These are phyloP conservation scores for Earliella scabrosa DNA, from an alignment of 1,284 basidiomycete genomes.

Conservation along the genomic window DNA sequence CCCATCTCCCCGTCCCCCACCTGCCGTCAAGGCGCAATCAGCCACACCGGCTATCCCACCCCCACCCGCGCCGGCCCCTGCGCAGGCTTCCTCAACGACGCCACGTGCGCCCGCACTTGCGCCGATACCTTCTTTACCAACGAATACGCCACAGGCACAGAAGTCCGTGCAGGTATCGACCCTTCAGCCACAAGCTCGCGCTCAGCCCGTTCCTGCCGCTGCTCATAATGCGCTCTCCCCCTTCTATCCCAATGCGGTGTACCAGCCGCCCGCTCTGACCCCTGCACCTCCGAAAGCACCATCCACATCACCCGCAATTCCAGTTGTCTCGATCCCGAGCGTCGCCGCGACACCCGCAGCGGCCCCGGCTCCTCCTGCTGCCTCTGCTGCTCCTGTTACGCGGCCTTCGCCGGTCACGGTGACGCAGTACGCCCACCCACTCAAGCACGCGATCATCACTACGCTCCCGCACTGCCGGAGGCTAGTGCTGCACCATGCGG, in stretches of 20 bases:
- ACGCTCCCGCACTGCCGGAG: constrained; percentile 62
- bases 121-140: constrained; percentile 13
- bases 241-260: constrained; percentile 53
- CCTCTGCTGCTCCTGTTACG: constrained; percentile 12
- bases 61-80: not conserved
- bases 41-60: constrained; percentile 15
- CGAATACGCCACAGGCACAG: constrained; percentile 10
- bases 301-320: constrained; percentile 10
- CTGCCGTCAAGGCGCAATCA: constrained; percentile 16
- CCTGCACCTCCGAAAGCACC: constrained; percentile 23
- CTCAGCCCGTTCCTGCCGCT: constrained; percentile 13
- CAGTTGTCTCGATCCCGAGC: too few relatives aligned
- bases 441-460: constrained; percentile 50
- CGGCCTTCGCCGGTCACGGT: constrained; percentile 48
- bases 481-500: constrained; percentile 58
- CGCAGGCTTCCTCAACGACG: constrained; percentile 27
- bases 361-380: constrained; percentile 1
- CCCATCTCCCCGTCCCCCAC: constrained; percentile 3
- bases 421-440: constrained; percentile 21
- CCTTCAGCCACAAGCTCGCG: constrained; percentile 18
- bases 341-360: too few relatives aligned
- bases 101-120: constrained; percentile 5
- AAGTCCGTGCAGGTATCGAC: constrained; percentile 14
- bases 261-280: constrained; percentile 39
- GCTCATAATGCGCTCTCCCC: constrained; percentile 7